phyloP scores from a whole-genome alignment of 306 rosid species.

The Glycyrrhiza uralensis region DNA sequence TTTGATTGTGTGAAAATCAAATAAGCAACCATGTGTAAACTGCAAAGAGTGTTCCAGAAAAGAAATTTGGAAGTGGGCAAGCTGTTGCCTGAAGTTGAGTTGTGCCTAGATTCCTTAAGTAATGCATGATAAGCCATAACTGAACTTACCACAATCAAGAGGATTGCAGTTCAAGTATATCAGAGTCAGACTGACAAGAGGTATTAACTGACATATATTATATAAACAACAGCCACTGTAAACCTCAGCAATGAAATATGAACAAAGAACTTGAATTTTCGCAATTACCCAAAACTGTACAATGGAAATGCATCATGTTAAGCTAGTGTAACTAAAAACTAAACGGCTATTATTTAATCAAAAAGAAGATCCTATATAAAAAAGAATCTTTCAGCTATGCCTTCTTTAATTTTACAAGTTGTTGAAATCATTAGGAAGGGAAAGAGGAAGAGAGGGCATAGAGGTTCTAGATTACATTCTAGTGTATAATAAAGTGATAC shows the following conservation, averaged over 20 bases:
- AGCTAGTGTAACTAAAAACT: background rate
- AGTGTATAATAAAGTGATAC: background rate
- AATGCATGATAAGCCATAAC: background rate
- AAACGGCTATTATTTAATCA: background rate
- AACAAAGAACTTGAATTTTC: background rate
- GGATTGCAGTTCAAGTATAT: background rate
- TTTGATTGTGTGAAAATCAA: background rate
- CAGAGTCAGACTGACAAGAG: background rate
- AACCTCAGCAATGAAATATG: background rate
- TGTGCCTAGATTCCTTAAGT: background rate
- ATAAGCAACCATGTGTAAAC: background rate
- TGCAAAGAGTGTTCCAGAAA: background rate
- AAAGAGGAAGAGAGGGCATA: background rate
- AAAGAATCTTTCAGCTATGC: slow-evolving; percentile 5
- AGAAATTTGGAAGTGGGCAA: background rate
- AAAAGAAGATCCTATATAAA: background rate
- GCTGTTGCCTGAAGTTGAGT: background rate
- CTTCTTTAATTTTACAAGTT: background rate
- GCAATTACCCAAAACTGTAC: background rate
- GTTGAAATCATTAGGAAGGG: background rate
- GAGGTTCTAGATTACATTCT: background rate
- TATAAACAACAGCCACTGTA: background rate
- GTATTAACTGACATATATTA: background rate
- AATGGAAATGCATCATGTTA: background rate
- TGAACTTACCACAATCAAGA: background rate